Percentiles rank a stretch among this genome's conserved stretches.
Evolutionary conservation across 192 early-diverging fungal species (phyloP).

Genomic region (Coemansia sp.): DNA sequence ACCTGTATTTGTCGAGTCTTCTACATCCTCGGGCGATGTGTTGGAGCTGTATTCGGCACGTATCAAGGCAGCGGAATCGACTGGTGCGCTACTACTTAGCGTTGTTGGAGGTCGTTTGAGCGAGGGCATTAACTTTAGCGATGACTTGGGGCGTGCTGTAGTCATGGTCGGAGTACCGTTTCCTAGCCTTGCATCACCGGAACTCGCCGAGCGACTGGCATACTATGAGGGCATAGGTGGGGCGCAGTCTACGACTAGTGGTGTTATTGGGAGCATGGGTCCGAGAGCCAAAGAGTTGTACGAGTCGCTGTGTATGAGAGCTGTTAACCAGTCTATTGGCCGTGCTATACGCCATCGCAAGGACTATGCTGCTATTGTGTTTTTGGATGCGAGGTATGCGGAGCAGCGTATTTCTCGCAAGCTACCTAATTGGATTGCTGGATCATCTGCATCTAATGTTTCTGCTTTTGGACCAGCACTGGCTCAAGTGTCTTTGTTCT

Average conservation of each 20-base stretch:
- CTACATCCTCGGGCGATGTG: slow-evolving; percentile 54
- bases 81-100: slow-evolving; percentile 80
- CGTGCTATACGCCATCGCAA: too few species aligned
- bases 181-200: slow-evolving; percentile 74
- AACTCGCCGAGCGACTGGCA: slow-evolving; percentile 64
- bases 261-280: too few species aligned
- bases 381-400: too few species aligned
- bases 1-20: slow-evolving; percentile 75
- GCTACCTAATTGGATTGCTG: background rate
- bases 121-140: too few species aligned
- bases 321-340: too few species aligned
- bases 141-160: too few species aligned
- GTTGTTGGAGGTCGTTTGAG: slow-evolving; percentile 18
- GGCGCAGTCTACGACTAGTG: too few species aligned
- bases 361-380: too few species aligned
- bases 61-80: slow-evolving; percentile 37
- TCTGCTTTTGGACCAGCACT: slow-evolving; percentile 32
- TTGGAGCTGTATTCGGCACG: slow-evolving; percentile 64
- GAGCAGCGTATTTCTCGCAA: too few species aligned
- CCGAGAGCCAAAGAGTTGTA: too few species aligned
- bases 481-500: slow-evolving; percentile 31
- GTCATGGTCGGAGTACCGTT: slow-evolving; percentile 79
- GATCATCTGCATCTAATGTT: background rate
- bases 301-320: too few species aligned
- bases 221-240: slow-evolving; percentile 14